Evolutionary conservation across 169 alveolate genomes (phyloP), one percentile per base, ranked within the genome.

Genomic region (Plasmodium chabaudi): DNA sequence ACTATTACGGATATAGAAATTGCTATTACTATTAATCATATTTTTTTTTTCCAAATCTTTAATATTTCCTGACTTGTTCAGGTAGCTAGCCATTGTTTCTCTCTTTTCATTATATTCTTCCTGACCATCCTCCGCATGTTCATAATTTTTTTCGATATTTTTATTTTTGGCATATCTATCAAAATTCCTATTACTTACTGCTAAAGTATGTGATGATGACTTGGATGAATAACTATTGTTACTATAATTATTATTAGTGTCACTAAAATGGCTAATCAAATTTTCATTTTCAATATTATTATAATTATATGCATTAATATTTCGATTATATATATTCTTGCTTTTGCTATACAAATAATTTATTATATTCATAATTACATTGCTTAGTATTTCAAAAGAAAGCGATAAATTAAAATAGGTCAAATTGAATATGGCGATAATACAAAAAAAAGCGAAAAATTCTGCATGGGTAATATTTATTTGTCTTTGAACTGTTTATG

Each of bases 321-420:
- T 84, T 68, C 84, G 25, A 27, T 84, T 68, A 72, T 84, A 84
- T 69, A 84, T 69, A 51, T 53, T 84, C 61, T 84, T 84, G 53
- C 91, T 64, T 72, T 84, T 84, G 67, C 70, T 59, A 53, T 84
- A 84, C 39, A 84, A 56, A 56, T 84, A 84, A 55, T 69, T 84
- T 57, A 84, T 84, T 68, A 84, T 84, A 84, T 84, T 84, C 91
- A 84, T 84, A 72, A 68, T 84, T 56, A 57, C 91, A 84, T 84
- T 39, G 69, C 70, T 34, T 27, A 34, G 25, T 64, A 13, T 21
- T 12, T 49, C 12, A 46, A 47, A 47, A 12, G 19, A 42, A 19
- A 67, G 42, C 15, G 13, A 13, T 21, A 63, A 23, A 27, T 46
- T 15, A 46, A 69, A 68, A 34, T 34, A 34, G 1, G 5, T 34